phyloP scores from a whole-genome alignment of 139 green algal species.

The Edaphochlamys debaryana region DNA sequence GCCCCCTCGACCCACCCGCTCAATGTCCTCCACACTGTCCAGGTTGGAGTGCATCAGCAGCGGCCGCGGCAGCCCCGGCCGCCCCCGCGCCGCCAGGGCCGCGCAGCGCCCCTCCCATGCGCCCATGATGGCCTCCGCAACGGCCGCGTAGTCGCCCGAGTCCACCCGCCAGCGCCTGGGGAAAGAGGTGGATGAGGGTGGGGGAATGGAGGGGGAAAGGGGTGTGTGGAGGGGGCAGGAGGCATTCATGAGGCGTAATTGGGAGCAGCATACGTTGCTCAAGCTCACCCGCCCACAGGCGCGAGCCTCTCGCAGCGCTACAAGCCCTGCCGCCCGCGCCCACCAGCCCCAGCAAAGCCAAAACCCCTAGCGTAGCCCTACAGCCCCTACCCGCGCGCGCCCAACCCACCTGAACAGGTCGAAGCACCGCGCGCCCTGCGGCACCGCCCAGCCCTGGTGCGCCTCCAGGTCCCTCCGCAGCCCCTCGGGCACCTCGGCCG shows the following conservation, averaged over 20 bases:
- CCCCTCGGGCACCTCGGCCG: slow-evolving; percentile 49
- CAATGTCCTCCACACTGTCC: slow-evolving; percentile 47
- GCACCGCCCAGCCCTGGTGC: slow-evolving; percentile 1
- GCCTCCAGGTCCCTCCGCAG: slow-evolving; percentile 61
- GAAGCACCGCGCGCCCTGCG: slow-evolving; percentile 57
- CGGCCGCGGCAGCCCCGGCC: slow-evolving; percentile 36
- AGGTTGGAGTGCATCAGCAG: slow-evolving; percentile 75
- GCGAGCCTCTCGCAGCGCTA: too few species aligned
- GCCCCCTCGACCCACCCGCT: slow-evolving; percentile 32
- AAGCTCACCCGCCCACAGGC: too few species aligned
- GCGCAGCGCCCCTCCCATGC: slow-evolving; percentile 61
- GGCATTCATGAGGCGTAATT: too few species aligned
- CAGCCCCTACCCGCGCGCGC: too few species aligned
- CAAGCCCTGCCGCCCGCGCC: too few species aligned
- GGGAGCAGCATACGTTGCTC: too few species aligned
- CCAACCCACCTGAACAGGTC: slow-evolving; percentile 65
- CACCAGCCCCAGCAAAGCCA: too few species aligned
- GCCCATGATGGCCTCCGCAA: slow-evolving; percentile 43
- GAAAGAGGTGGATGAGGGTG: neutral
- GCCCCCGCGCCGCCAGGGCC: neutral
- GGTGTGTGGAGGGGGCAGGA: too few species aligned
- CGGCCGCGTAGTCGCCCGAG: slow-evolving; percentile 9
- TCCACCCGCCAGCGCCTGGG: slow-evolving; percentile 38
- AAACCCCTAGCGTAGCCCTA: too few species aligned
- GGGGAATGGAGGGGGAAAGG: too few species aligned